Percentiles rank a stretch among this genome's conserved stretches.
Conservation (phyloP, 192 early-diverging fungal species). For the Podila verticillata region DNA sequence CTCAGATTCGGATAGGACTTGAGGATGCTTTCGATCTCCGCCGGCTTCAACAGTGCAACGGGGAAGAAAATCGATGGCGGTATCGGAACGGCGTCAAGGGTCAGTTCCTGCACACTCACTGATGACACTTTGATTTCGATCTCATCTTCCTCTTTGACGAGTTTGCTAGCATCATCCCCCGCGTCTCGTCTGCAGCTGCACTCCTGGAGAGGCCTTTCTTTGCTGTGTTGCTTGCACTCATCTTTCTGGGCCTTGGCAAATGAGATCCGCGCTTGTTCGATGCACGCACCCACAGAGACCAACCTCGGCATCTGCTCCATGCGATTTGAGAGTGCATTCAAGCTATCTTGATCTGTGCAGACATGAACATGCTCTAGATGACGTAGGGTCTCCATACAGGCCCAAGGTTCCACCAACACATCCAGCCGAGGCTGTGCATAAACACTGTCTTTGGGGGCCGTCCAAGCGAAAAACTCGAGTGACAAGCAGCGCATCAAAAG, state of each 20-base stretch:
- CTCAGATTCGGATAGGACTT: slow-evolving; percentile 13
- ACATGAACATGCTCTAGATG: slow-evolving; percentile 9
- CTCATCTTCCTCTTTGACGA: too few relatives aligned
- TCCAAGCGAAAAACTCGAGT: slow-evolving; percentile 14
- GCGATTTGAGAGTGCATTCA: slow-evolving; percentile 8
- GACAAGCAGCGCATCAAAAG: slow-evolving; percentile 2
- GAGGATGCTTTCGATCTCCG: neutral
- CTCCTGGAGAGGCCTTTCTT: neutral
- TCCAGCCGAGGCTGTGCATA: neutral
- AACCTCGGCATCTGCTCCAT: slow-evolving; percentile 15
- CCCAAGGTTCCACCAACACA: slow-evolving; percentile 27
- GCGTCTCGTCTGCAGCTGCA: too few relatives aligned
- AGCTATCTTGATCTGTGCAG: neutral
- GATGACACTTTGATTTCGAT: too few relatives aligned
- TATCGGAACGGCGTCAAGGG: neutral
- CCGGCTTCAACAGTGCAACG: neutral
- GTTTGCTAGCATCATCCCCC: too few relatives aligned
- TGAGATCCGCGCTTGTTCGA: slow-evolving; percentile 3
- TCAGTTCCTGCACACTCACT: neutral
- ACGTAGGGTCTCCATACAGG: slow-evolving; percentile 17
- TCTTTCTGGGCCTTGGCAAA: neutral
- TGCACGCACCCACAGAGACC: slow-evolving; percentile 3
- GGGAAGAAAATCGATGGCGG: neutral
- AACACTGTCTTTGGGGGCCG: neutral
- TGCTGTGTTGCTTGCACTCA: neutral